phyloP scores from a whole-genome alignment of 2,329 filamentous ascomycete species.

The Colletotrichum sidae region DNA sequence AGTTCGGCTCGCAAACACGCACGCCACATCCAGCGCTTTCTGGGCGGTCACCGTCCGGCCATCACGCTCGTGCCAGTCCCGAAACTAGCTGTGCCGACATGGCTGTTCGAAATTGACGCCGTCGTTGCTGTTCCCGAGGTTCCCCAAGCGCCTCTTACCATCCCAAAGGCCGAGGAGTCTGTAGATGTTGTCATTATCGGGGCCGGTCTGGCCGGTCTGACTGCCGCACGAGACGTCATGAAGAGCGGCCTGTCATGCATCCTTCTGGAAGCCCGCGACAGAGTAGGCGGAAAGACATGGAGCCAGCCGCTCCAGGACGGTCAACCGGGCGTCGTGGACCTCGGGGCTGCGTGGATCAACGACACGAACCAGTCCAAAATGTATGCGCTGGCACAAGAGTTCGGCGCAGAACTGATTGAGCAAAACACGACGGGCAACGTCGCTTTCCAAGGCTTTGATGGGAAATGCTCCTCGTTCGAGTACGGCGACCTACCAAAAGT shows the following conservation, averaged over 20 bases:
- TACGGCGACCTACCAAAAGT: conserved; percentile 40
- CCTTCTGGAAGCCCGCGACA: conserved; percentile 61
- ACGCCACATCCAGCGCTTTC: conserved; percentile 50
- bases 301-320: conserved; percentile 45
- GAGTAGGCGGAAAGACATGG: conserved; percentile 65
- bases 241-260: conserved; percentile 51
- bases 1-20: conserved; percentile 49
- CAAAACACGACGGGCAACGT: conserved; percentile 60
- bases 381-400: conserved; percentile 52
- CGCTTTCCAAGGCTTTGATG: conserved; percentile 54
- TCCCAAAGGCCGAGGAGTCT: conserved; percentile 20
- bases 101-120: conserved; percentile 58
- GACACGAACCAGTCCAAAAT: conserved; percentile 63
- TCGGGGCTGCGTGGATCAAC: conserved; percentile 72
- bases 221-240: conserved; percentile 50
- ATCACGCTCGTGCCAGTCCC: conserved; percentile 56
- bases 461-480: conserved; percentile 38
- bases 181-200: conserved; percentile 55
- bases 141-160: neutral
- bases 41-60: conserved; percentile 52
- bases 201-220: conserved; percentile 54
- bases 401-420: conserved; percentile 56
- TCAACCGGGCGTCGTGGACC: conserved; percentile 54
- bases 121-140: conserved; percentile 43
- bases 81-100: conserved; percentile 50